phyloP scores from a whole-genome alignment of 768 basidiomycete genomes.

The Rhizopogon roseolus region DNA sequence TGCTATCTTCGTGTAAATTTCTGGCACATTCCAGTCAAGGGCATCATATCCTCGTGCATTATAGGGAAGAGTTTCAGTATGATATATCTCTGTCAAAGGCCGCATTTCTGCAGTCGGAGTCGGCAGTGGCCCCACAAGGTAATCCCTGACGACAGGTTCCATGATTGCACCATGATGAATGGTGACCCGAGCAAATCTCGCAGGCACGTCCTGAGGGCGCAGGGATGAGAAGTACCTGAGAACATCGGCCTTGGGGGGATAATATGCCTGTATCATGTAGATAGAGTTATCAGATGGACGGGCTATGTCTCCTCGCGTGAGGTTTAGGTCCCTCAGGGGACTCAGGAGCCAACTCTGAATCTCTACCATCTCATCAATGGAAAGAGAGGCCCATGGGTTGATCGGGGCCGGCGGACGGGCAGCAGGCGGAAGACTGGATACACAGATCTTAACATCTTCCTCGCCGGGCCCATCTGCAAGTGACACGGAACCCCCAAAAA shows the following conservation, averaged over 20 bases:
- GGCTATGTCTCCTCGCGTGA: conserved; percentile 34
- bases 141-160: conserved; percentile 43
- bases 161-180: conserved; percentile 42
- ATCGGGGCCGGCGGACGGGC: conserved; percentile 36
- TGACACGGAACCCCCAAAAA: neutral
- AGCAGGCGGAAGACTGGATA: conserved; percentile 20
- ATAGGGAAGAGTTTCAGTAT: conserved; percentile 46
- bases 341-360: conserved; percentile 43
- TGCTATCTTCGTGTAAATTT: conserved; percentile 28
- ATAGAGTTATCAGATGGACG: conserved; percentile 44
- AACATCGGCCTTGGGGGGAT: conserved; percentile 44
- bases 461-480: neutral
- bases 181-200: conserved; percentile 41
- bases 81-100: conserved; percentile 45
- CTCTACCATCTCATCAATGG: conserved; percentile 36
- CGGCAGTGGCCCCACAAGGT: conserved; percentile 57
- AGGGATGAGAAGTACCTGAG: conserved; percentile 42
- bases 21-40: conserved; percentile 17
- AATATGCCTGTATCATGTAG: conserved; percentile 44
- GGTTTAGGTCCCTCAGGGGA: conserved; percentile 39
- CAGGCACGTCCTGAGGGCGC: conserved; percentile 20
- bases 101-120: conserved; percentile 33
- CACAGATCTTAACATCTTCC: conserved; percentile 29
- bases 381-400: conserved; percentile 52
- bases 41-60: conserved; percentile 41